Conservation (phyloP, 2,329 filamentous ascomycete species). For the Penicillium janthinellum region DNA sequence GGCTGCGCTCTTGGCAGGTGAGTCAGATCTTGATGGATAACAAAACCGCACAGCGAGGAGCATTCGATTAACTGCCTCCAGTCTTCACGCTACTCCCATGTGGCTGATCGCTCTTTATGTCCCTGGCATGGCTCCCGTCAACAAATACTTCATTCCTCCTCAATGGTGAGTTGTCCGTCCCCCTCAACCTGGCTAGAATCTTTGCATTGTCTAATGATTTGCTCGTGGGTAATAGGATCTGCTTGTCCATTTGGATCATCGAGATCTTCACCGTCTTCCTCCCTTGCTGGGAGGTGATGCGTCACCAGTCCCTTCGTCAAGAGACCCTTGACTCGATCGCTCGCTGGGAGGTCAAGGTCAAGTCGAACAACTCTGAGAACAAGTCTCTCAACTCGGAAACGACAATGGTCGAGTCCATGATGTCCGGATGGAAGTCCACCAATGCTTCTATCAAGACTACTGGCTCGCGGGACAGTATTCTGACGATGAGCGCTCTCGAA, state of each 20-base stretch:
- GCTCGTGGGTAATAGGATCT: slow-evolving; percentile 39
- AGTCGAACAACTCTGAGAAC: slow-evolving; percentile 21
- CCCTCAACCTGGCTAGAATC: too few relatives aligned
- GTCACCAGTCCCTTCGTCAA: slow-evolving; percentile 34
- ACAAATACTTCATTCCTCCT: slow-evolving; percentile 60
- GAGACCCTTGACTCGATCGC: slow-evolving; percentile 42
- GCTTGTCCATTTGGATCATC: slow-evolving; percentile 62
- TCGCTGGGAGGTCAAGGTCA: slow-evolving; percentile 43
- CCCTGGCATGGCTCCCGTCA: slow-evolving; percentile 55
- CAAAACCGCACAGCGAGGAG: too few relatives aligned
- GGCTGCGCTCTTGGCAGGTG: slow-evolving; percentile 48
- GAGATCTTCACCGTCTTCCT: slow-evolving; percentile 66
- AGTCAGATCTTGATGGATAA: not conserved
- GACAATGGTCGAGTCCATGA: slow-evolving; percentile 33
- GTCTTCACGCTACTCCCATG: slow-evolving; percentile 65
- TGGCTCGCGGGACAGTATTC: slow-evolving; percentile 50
- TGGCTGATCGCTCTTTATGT: slow-evolving; percentile 63
- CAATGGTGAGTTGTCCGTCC: slow-evolving; percentile 49
- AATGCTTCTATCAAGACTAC: slow-evolving; percentile 19
- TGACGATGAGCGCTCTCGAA: slow-evolving; percentile 65
- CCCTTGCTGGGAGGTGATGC: slow-evolving; percentile 60
- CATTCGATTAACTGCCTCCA: not conserved
- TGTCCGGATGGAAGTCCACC: slow-evolving; percentile 29
- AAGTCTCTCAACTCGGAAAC: slow-evolving; percentile 33
- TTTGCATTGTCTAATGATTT: not conserved